Evolutionary conservation across 768 basidiomycete species (phyloP), one percentile per base, ranked within the genome.

Genomic region (Mycena belliarum): DNA sequence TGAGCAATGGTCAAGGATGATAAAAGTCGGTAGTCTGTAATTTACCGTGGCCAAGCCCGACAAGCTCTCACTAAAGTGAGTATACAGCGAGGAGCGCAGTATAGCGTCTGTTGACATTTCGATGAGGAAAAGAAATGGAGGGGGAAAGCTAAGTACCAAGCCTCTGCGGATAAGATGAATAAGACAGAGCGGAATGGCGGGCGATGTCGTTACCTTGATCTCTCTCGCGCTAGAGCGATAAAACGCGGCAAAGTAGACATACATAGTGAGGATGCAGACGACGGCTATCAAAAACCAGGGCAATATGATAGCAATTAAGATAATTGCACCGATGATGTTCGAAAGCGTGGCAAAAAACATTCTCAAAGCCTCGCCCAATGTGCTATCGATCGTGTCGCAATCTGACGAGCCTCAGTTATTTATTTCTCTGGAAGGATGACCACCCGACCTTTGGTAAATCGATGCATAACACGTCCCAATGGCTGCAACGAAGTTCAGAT

Each of bases 61-160:
- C 12, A 97, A 76, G 26, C 89, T 91, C 74, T 97, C 95, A 3
- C 92, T 91, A 72, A 97, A 97, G 68, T 95, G 93, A 0, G 93
- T 87, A 69, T 97, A 97, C 18, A 98, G 73, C 0, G 88, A 87
- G 0, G 91, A 90, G 24, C 94, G 85, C 26, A 97, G 71, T n/a
- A 96, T 79, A 24, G 92, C 86, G 74, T 96, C 93, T 84, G 60
- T 24, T 46, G 43, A 48, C 6, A 23, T 7, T 23, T 32, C 32
- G 40, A 44, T 50, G 20, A 26, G 45, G 61, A 28, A 56, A 44
- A 9, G 23, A n/a, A 38, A 47, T 7, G 25, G 28, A 14, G 11
- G 18, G 49, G 48, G 41, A 21, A 48, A 33, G 46, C 42, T 40
- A 33, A n/a, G 53, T 72, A 82, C 83, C 84, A 37, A 88, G 77